Base-by-base conservation (phyloP, 2,329 filamentous ascomycete genomes). In the Trichophaea hybrida region DNA sequence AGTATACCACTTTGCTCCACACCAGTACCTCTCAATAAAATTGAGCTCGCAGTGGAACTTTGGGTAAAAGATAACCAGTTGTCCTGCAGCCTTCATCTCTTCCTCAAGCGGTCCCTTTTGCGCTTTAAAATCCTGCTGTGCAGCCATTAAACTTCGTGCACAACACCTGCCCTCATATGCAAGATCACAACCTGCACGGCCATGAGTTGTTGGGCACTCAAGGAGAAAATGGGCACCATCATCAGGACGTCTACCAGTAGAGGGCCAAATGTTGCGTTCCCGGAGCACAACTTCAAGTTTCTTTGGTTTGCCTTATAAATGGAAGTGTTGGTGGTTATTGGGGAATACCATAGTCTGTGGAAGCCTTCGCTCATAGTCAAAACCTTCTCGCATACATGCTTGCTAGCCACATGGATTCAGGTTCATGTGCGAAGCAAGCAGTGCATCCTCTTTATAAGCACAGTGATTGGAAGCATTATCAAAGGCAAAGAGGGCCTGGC, bases 91-190 rank as follows among this genome's bases (percentile, higher is more conserved):
- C 17, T 58, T 49, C 17, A 58, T 37, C 43, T 49, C 48, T 37
- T 62, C 58, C 43, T 60, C n/a, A 6, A 62, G 40, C 6, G 4
- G 7, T 13, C 58, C 58, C 48, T 58, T 62, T 35, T 62, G 61
- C n/a, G 43, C 49, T 1, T 48, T 8, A 37, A 61, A 62, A 56
- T 62, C 61, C 32, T 35, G 51, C 40, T 61, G 40, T 10, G 2
- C 5, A 33, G 12, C 35, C 17, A 62, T 12, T 31, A 53, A 33
- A 13, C 4, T 33, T 6, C 40, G 10, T 0, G 46, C 55, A 52
- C 61, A 62, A n/a, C 58, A 62, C 7, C 35, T 35, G 6, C 33
- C 17, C 49, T 24, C 34, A 12, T 24, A 7, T 38, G 12, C 34
- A 15, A 34, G 43, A 40, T n/a, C 44, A 31, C 56, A 58, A 2